These are phyloP conservation scores for Bruguiera gymnorhiza DNA, from an alignment of 345 rosid species.

Conservation along the genomic window DNA sequence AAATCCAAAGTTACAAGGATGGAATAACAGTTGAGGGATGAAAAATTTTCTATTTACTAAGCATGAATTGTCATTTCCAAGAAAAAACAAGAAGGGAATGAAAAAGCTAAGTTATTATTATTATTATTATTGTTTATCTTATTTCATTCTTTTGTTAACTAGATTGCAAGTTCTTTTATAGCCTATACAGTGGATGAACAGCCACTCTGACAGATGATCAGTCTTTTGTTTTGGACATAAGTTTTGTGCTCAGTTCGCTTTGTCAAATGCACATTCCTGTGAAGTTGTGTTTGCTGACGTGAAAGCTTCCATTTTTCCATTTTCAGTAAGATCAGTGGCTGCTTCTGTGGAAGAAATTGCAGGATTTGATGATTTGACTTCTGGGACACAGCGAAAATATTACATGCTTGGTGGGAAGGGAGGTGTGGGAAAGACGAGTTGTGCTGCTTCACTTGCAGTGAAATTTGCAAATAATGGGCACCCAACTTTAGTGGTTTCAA, in stretches of 20 bases:
- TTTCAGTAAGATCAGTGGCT: slow-evolving; percentile 79
- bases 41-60: no score
- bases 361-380: slow-evolving; percentile 85
- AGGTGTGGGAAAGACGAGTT: slow-evolving; percentile 96
- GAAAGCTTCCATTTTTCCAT: slow-evolving; percentile 6
- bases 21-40: not conserved
- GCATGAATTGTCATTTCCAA: no score
- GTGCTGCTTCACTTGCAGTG: slow-evolving; percentile 98
- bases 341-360: slow-evolving; percentile 66
- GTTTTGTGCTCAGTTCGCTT: not conserved
- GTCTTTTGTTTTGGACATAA: no score
- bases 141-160: no score
- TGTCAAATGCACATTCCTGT: not conserved
- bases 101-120: no score
- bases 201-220: no score
- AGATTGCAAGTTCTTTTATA: no score
- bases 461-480: slow-evolving; percentile 94
- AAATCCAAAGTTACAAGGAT: not conserved
- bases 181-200: no score
- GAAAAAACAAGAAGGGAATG: no score
- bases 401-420: slow-evolving; percentile 98
- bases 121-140: no score
- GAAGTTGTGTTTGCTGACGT: not conserved
- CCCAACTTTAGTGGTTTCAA: slow-evolving; percentile 94
- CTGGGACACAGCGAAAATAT: slow-evolving; percentile 80